Evolutionary conservation across 768 basidiomycete species (phyloP).

Genomic region (Russula sp.): DNA sequence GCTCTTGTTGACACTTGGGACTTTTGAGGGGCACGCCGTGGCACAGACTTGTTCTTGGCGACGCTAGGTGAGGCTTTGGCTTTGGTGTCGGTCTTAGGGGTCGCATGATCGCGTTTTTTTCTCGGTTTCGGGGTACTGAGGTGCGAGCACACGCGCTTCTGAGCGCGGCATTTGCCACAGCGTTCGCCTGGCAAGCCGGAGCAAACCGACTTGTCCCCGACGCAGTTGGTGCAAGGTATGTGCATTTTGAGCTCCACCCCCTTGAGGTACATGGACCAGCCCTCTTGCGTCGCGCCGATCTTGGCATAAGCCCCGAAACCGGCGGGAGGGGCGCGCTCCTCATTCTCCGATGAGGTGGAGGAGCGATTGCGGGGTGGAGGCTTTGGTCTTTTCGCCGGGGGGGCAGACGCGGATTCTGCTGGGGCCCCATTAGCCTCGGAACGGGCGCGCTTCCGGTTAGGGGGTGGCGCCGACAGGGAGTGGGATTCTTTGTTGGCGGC

Average conservation of each 20-base stretch:
- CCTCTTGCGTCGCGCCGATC: conserved; percentile 7
- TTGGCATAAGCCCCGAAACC: conserved; percentile 10
- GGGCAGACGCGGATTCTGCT: conserved; percentile 2
- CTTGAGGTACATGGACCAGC: conserved; percentile 13
- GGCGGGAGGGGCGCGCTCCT: not conserved
- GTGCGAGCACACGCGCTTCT: conserved; percentile 9
- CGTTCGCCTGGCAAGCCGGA: conserved; percentile 13
- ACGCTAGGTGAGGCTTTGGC: not conserved
- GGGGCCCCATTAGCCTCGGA: not conserved
- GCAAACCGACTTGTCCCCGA: not conserved
- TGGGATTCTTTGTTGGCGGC: not conserved
- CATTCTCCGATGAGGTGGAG: not conserved
- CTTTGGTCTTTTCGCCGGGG: conserved; percentile 5
- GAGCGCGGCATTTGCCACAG: conserved; percentile 13
- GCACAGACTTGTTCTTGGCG: not conserved
- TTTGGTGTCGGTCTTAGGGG: not conserved
- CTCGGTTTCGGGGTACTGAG: not conserved
- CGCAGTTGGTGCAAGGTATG: not conserved
- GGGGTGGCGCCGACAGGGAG: not conserved
- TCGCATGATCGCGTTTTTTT: not conserved
- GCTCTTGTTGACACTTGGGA: not conserved
- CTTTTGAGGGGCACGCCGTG: not conserved
- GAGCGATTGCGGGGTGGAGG: not conserved
- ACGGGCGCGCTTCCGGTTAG: not conserved
- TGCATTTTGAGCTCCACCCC: conserved; percentile 8